phyloP scores from a whole-genome alignment of 2,329 filamentous ascomycete genomes.

The Neospermospora avenae region DNA sequence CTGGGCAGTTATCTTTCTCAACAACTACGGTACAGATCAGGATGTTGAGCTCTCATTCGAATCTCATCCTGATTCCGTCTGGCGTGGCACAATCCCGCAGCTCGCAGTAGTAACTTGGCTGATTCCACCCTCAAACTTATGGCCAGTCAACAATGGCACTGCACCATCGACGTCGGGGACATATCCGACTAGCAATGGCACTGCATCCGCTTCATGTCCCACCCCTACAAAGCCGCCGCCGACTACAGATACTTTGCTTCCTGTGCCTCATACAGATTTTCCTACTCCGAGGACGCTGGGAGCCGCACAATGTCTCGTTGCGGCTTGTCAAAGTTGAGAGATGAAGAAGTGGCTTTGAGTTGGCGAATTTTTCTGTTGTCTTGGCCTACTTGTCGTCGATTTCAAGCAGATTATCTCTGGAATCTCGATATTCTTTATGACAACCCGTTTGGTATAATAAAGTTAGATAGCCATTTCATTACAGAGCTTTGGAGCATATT shows the following conservation, averaged over 20 bases:
- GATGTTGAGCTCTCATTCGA: background rate
- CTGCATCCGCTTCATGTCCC: background rate
- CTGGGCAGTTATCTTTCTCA: background rate
- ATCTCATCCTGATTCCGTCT: background rate
- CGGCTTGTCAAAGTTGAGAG: background rate
- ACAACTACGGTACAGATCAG: conserved; percentile 1
- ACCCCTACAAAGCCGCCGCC: background rate
- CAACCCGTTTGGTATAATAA: too few species aligned
- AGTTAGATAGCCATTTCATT: too few species aligned
- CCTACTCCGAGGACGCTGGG: background rate
- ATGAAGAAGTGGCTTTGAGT: too few species aligned
- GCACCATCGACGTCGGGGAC: background rate
- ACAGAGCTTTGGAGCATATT: too few species aligned
- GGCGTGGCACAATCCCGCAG: background rate
- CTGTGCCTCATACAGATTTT: background rate
- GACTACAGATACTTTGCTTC: background rate
- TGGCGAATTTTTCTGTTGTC: too few species aligned
- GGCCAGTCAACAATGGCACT: background rate
- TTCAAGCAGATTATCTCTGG: too few species aligned
- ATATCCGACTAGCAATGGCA: background rate
- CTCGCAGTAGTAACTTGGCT: background rate
- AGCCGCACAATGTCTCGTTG: background rate
- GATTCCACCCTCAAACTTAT: background rate
- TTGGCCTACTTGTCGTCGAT: too few species aligned
- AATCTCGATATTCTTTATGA: too few species aligned